Base-by-base conservation (phyloP, 2,329 filamentous ascomycete genomes). In the Fusarium sp. region DNA sequence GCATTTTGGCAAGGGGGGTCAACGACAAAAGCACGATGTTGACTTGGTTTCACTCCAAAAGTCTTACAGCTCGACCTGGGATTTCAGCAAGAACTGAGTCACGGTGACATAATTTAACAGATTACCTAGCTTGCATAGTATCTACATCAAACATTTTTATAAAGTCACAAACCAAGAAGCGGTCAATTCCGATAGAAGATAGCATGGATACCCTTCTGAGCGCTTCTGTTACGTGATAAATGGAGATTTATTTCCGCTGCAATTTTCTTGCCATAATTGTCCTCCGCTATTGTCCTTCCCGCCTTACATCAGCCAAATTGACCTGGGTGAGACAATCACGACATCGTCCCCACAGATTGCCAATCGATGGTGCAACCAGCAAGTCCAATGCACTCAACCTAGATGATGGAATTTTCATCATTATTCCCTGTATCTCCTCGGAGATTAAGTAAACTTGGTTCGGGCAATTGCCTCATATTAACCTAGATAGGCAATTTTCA, bases 141-240 rank as follows among this genome's bases (percentile, higher is more conserved):
- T 25, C 23, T 25, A 25, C 7, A 25, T 34, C 3, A 11, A 11
- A 7, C 5, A 18, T 7, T 11, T 4, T 18, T 4, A n/a, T 0
- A 11, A n/a, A 37, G 5, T n/a, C 16, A n/a, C 18, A 11, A 4
- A 37, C 34, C 10, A 37, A 37, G 16, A n/a, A 37, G 34, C 18
- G 18, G 16, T n/a, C 9, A 37, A 11, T 37, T n/a, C 1, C 1
- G 5, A 2, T 11, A 11, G 3, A 5, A 37, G 5, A 37, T n/a
- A 9, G 9, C 3, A n/a, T n/a, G 16, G 18, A 18, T 37, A 6
- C 18, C 16, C 16, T 37, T n/a, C 9, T 11, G 3, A 37, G 32
- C 11, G 32, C 32, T 37, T 37, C 9, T n/a, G 5, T 37, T 37
- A 37, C 34, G 34, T n/a, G 34, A 37, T n/a, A 11, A 37, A 37